Conservation (phyloP, 257 asterid genomes). For the Penstemon barbatus region DNA sequence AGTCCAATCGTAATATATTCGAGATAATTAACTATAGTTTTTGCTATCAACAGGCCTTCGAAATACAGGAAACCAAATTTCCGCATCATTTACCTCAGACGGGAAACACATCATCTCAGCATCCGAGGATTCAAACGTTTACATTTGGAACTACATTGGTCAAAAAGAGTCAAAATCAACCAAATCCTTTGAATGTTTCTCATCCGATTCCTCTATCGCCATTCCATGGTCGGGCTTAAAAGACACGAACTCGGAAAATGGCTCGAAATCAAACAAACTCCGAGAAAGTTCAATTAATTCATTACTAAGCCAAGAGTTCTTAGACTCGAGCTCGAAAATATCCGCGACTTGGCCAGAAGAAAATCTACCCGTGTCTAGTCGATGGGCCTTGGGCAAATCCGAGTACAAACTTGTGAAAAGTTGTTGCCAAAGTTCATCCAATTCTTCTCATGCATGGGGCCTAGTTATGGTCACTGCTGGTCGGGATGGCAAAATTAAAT, state of each 20-base stretch:
- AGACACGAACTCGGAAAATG: no score
- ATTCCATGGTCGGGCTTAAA: slow-evolving; percentile 71
- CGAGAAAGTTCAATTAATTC: slow-evolving; percentile 28
- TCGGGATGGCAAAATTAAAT: slow-evolving; percentile 88
- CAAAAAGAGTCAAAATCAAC: slow-evolving; percentile 39
- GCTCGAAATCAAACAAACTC: slow-evolving; percentile 32
- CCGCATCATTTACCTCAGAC: slow-evolving; percentile 65
- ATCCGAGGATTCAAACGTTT: slow-evolving; percentile 73
- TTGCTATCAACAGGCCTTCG: slow-evolving; percentile 50
- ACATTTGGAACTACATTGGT: slow-evolving; percentile 59
- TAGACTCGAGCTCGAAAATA: slow-evolving; percentile 57
- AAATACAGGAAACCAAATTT: slow-evolving; percentile 56
- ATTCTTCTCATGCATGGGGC: slow-evolving; percentile 72
- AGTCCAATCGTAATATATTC: no score
- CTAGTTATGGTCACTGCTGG: slow-evolving; percentile 83
- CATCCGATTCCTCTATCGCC: slow-evolving; percentile 71
- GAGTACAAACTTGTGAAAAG: slow-evolving; percentile 64
- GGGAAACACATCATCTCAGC: slow-evolving; percentile 81
- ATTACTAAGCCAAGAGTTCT: slow-evolving; percentile 12
- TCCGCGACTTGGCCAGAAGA: slow-evolving; percentile 99
- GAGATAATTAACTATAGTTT: no score
- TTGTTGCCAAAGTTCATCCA: slow-evolving; percentile 64
- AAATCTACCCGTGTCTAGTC: slow-evolving; percentile 61
- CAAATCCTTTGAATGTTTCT: slow-evolving; percentile 64
- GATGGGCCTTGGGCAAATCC: slow-evolving; percentile 48